These are phyloP conservation scores for Globisporangium spinosum DNA, from an alignment of 352 stramenopile species.

Conservation along the genomic window DNA sequence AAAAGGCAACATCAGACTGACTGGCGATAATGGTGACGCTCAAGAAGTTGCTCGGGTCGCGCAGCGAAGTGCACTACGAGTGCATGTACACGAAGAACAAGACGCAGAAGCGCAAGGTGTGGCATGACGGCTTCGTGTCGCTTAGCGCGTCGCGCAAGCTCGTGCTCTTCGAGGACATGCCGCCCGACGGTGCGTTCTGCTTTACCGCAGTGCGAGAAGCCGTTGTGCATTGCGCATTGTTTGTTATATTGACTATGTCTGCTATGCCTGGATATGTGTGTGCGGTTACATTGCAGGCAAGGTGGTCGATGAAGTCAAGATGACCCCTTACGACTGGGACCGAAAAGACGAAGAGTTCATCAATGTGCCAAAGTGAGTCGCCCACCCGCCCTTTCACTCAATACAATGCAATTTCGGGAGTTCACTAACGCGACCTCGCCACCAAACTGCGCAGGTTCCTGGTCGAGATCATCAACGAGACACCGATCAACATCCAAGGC, in stretches of 20 bases:
- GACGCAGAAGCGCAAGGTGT: conserved; percentile 82
- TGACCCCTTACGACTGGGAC: conserved; percentile 51
- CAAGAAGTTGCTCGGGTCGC: conserved; percentile 42
- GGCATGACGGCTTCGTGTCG: conserved; percentile 71
- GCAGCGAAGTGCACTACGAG: conserved; percentile 48
- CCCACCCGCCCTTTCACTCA: not conserved
- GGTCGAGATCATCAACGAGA: conserved; percentile 68
- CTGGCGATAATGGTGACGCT: conserved; percentile 50
- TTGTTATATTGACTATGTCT: not conserved
- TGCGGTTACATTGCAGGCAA: conserved; percentile 25
- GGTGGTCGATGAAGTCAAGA: conserved; percentile 54
- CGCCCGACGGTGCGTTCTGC: conserved; percentile 26
- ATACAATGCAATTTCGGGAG: not conserved
- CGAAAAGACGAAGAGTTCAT: conserved; percentile 62
- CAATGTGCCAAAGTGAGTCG: conserved; percentile 45
- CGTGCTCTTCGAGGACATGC: conserved; percentile 56
- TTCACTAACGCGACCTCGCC: not conserved
- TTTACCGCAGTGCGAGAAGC: not conserved
- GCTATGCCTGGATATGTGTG: not conserved
- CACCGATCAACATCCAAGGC: conserved; percentile 27
- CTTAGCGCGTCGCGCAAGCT: conserved; percentile 51
- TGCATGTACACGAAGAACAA: conserved; percentile 90
- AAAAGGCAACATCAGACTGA: not conserved
- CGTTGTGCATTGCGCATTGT: not conserved
- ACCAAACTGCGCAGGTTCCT: conserved; percentile 40